phyloP scores from a whole-genome alignment of 2,329 filamentous ascomycete genomes.

The Gremmenia infestans region DNA sequence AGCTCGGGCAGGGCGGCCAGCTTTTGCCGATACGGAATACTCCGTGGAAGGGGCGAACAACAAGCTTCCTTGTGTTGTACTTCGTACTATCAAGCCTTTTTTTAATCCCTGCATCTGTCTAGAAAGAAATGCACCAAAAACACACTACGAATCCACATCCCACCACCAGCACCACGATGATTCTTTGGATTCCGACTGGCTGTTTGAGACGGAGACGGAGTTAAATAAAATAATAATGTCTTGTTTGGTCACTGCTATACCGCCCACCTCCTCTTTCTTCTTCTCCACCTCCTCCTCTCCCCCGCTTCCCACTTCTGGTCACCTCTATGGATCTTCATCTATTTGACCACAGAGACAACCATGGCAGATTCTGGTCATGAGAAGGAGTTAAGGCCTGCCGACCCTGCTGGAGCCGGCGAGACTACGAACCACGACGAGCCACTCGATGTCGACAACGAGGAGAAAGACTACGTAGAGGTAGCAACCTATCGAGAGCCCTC shows the following conservation, averaged over 20 bases:
- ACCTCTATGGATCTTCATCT: background rate
- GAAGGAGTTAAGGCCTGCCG: constrained; percentile 2
- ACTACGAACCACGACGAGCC: constrained; percentile 16
- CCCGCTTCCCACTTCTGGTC: background rate
- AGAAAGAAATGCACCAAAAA: background rate
- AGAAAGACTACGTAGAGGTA: constrained; percentile 8
- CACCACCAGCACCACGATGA: background rate
- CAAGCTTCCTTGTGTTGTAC: background rate
- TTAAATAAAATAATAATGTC: background rate
- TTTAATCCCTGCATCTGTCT: background rate
- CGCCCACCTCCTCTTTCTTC: background rate
- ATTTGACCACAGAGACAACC: background rate
- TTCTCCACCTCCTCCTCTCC: background rate
- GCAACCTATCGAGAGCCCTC: constrained; percentile 16
- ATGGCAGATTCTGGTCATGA: constrained; percentile 1
- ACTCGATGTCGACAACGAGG: constrained; percentile 14
- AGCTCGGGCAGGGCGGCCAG: too few relatives aligned
- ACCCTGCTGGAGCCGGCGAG: constrained; percentile 10
- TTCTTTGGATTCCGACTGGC: too few relatives aligned
- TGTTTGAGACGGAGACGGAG: too few relatives aligned
- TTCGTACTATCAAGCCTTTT: background rate
- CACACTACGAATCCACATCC: background rate
- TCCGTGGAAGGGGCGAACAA: background rate
- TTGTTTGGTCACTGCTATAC: background rate
- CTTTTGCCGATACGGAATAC: too few relatives aligned